These are phyloP conservation scores for Hyaloscypha variabilis DNA, from an alignment of 495 filamentous ascomycete species.

Conservation along the genomic window DNA sequence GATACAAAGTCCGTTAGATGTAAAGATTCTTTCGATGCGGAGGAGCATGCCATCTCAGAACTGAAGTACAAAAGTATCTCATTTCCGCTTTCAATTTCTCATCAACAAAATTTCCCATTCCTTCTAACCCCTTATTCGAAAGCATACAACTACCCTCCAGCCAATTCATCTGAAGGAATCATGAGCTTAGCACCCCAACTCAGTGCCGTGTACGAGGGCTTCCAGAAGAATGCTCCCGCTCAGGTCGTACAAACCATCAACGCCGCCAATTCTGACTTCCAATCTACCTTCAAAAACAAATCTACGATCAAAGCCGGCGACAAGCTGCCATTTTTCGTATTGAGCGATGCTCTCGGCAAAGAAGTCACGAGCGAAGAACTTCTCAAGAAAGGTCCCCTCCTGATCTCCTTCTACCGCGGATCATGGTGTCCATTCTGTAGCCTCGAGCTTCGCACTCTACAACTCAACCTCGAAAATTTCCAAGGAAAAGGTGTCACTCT, in stretches of 20 bases:
- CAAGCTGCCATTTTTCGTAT: slow-evolving; percentile 34
- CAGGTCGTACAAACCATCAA: slow-evolving; percentile 38
- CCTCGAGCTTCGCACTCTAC: slow-evolving; percentile 34
- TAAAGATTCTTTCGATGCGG: too few species aligned
- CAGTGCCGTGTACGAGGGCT: slow-evolving; percentile 5
- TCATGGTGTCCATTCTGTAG: slow-evolving; percentile 50
- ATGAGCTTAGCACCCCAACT: slow-evolving; percentile 23
- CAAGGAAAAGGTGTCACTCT: slow-evolving; percentile 40
- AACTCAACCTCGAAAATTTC: slow-evolving; percentile 36
- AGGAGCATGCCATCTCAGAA: too few species aligned
- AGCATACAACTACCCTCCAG: neutral
- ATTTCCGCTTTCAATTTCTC: too few species aligned
- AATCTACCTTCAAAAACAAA: slow-evolving; percentile 28
- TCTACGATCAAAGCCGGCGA: slow-evolving; percentile 37
- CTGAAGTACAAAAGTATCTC: too few species aligned
- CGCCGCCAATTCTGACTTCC: slow-evolving; percentile 18
- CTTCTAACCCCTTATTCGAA: neutral
- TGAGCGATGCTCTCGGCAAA: slow-evolving; percentile 36
- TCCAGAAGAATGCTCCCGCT: slow-evolving; percentile 25
- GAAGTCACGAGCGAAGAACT: slow-evolving; percentile 33
- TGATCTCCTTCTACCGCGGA: slow-evolving; percentile 47
- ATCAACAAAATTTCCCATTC: too few species aligned
- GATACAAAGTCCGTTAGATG: too few species aligned
- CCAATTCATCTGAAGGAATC: neutral
- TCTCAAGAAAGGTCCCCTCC: slow-evolving; percentile 39